Evolutionary conservation across 1,284 basidiomycete genomes (phyloP).

Genomic region (Leccinum pachyderme): DNA sequence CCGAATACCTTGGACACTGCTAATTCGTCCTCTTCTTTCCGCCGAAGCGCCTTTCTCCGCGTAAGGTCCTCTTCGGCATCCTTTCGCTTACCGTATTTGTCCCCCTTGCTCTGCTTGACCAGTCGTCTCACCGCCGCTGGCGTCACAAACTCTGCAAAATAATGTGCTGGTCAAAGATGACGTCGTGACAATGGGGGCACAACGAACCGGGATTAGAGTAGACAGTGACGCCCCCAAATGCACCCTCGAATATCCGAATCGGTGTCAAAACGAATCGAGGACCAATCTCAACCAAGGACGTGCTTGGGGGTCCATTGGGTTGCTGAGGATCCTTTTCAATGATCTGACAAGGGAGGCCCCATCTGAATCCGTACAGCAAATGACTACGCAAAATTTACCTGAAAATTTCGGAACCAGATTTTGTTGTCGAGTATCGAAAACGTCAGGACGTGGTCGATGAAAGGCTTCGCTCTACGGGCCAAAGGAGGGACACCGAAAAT

Average conservation of each 20-base stretch:
- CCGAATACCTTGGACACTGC: constrained; percentile 88
- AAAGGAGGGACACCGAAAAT: constrained; percentile 93
- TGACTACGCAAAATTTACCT: constrained; percentile 49
- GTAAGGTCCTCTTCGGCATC: constrained; percentile 69
- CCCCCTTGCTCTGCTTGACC: constrained; percentile 70
- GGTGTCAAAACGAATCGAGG: constrained; percentile 97
- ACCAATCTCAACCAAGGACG: constrained; percentile 89
- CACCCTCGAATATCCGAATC: constrained; percentile 98
- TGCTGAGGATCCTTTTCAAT: constrained; percentile 77
- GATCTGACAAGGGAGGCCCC: constrained; percentile 46
- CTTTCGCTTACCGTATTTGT: constrained; percentile 80
- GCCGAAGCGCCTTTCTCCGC: constrained; percentile 65
- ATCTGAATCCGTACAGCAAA: constrained; percentile 1
- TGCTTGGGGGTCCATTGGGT: constrained; percentile 73
- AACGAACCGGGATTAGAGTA: constrained; percentile 90
- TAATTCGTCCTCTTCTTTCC: constrained; percentile 75
- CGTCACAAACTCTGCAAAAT: constrained; percentile 80
- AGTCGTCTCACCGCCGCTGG: constrained; percentile 81
- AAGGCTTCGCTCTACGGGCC: constrained; percentile 91
- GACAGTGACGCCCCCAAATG: constrained; percentile 92
- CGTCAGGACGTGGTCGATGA: constrained; percentile 96
- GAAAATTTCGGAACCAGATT: constrained; percentile 99
- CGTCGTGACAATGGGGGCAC: constrained; percentile 1
- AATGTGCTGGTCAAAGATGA: constrained; percentile 7
- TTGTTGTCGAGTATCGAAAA: constrained; percentile 96